Base-by-base conservation (phyloP, 441 rosid genomes). In the Eruca vesicaria region DNA sequence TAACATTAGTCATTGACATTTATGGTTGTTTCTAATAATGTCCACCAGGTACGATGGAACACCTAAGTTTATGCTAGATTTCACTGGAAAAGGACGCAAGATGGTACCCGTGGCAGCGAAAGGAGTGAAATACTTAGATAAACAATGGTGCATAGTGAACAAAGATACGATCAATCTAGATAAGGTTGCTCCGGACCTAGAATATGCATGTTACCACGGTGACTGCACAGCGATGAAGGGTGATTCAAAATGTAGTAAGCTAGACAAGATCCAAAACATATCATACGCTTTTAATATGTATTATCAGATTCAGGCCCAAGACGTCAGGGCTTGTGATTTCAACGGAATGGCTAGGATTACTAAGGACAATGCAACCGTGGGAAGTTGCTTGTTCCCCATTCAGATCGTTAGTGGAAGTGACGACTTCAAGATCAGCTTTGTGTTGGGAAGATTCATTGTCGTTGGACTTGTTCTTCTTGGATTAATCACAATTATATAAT, bases 281-380 rank as follows among this genome's bases (percentile, higher is more conserved):
- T 96, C 99, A 4, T 93, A 88, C 32, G 97, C 97, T 1, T 92
- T 93, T 55, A 96, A 93, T 67, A 84, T 82, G 86, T 87, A 80
- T 50, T 91, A 31, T 66, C 99, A 96, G 38, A 76, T 78, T 18
- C 81, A 83, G 3, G 78, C 81, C 59, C 99, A 93, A 73, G 81
- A 82, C 6, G 85, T 79, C 2, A 66, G 79, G 18, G 84, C 93
- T 0, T 96, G 99, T 64, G 78, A 88, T 48, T 96, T 93, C 78
- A 53, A 82, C 18, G 96, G 97, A 2, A 26, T 86, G 68, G 99
- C 75, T 2, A 56, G 36, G 56, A 50, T 50, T 50, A 50, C 21
- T 50, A 16, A 50, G 56, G 56, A 50, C 10, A 50, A 50, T 50
- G 56, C 56, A 11, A 50, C 56, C 1, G 56, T 50, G 56, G 56